phyloP scores from a whole-genome alignment of 257 asterid genomes.

The Eustoma russellianum region DNA sequence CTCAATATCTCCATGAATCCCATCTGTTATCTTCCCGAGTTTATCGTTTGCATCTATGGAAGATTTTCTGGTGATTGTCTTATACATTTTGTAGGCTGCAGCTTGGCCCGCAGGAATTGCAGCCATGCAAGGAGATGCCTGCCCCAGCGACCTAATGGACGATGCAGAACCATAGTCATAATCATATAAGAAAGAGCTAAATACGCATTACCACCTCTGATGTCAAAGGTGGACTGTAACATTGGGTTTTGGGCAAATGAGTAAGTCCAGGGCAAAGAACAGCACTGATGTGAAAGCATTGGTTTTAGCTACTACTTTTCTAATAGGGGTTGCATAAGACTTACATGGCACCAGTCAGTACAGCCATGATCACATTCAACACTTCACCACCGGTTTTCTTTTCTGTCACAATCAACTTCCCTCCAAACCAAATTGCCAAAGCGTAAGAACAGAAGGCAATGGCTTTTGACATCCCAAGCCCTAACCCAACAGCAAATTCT shows the following conservation, averaged over 20 bases:
- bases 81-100: conserved; percentile 35
- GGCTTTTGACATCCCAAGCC: conserved; percentile 37
- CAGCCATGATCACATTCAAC: conserved; percentile 5
- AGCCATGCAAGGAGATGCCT: conserved; percentile 39
- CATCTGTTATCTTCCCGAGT: conserved; percentile 25
- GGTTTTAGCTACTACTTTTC: neutral
- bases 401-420: neutral
- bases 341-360: conserved; percentile 9
- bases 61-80: conserved; percentile 30
- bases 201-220: too few species aligned
- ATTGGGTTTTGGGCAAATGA: too few species aligned
- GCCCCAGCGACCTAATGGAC: conserved; percentile 40
- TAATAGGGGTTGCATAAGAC: neutral
- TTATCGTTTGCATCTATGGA: conserved; percentile 33
- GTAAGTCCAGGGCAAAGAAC: too few species aligned
- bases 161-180: neutral
- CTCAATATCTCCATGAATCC: conserved; percentile 36
- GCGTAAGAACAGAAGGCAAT: conserved; percentile 44
- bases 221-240: too few species aligned
- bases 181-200: too few species aligned
- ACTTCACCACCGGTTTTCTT: conserved; percentile 10
- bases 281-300: neutral
- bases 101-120: conserved; percentile 44
- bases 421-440: conserved; percentile 67
- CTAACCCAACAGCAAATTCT: conserved; percentile 62